These are phyloP conservation scores for Plasmodium billcollinsi DNA, from an alignment of 169 alveolate genomes.

Conservation along the genomic window DNA sequence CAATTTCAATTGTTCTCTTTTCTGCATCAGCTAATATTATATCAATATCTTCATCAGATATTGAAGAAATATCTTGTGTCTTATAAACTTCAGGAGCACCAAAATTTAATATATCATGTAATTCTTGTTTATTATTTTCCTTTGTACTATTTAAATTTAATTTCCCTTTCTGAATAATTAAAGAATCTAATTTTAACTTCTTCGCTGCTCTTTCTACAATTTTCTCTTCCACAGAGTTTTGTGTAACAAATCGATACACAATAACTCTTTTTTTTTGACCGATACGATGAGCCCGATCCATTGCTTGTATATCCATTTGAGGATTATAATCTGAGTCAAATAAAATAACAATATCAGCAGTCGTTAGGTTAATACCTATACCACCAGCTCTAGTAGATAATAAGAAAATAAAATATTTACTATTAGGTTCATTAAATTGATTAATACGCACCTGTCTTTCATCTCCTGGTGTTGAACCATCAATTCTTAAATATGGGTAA, in stretches of 20 bases:
- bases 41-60: conserved; percentile 92
- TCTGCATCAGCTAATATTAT: conserved; percentile 91
- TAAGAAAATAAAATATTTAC: conserved; percentile 93
- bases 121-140: conserved; percentile 90
- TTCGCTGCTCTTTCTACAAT: conserved; percentile 96
- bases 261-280: conserved; percentile 98
- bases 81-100: conserved; percentile 95
- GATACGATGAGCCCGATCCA: conserved; percentile 98
- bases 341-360: conserved; percentile 98
- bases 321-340: conserved; percentile 99
- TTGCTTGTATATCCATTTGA: conserved; percentile 97
- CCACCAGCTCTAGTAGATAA: conserved; percentile 99
- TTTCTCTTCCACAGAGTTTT: conserved; percentile 98
- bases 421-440: conserved; percentile 92
- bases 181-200: conserved; percentile 96
- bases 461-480: conserved; percentile 97
- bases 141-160: conserved; percentile 82
- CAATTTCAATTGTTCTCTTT: conserved; percentile 91
- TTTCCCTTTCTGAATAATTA: conserved; percentile 97
- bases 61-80: conserved; percentile 87
- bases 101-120: conserved; percentile 91
- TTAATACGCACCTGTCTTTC: conserved; percentile 95
- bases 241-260: conserved; percentile 96
- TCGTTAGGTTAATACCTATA: conserved; percentile 96
- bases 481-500: conserved; percentile 95